phyloP scores from a whole-genome alignment of 2,329 filamentous ascomycete genomes.

The Raffaelea ambrosiae region DNA sequence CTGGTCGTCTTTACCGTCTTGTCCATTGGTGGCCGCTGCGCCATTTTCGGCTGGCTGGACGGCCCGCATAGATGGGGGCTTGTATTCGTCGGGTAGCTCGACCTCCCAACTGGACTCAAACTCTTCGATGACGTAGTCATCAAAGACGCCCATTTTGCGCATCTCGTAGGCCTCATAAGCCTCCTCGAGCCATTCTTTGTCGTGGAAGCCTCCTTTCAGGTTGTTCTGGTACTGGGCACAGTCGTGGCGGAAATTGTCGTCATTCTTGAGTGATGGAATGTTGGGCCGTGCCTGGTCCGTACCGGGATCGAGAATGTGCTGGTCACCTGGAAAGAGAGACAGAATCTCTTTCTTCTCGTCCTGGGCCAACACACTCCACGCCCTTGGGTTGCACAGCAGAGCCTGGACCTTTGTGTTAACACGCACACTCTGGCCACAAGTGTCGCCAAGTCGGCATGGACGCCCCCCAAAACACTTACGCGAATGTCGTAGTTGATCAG shows the following conservation, averaged over 20 bases:
- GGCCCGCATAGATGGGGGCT: slow-evolving; percentile 8
- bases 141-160: slow-evolving; percentile 40
- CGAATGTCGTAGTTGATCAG: slow-evolving; percentile 24
- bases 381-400: slow-evolving; percentile 25
- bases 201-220: slow-evolving; percentile 38
- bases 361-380: slow-evolving; percentile 26
- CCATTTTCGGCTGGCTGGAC: background rate
- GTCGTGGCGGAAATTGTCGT: slow-evolving; percentile 34
- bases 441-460: background rate
- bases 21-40: no score
- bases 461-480: slow-evolving; percentile 15
- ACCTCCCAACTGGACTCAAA: slow-evolving; percentile 41
- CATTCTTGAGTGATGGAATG: slow-evolving; percentile 25
- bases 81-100: slow-evolving; percentile 26
- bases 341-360: slow-evolving; percentile 26
- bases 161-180: slow-evolving; percentile 43
- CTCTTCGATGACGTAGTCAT: slow-evolving; percentile 33
- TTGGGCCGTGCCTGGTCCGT: slow-evolving; percentile 25
- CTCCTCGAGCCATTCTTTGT: slow-evolving; percentile 42
- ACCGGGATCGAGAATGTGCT: slow-evolving; percentile 21
- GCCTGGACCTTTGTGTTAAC: slow-evolving; percentile 16
- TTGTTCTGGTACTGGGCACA: slow-evolving; percentile 33
- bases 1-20: no score
- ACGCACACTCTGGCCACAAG: background rate
- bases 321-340: slow-evolving; percentile 25